Percentiles rank a stretch among this genome's conserved stretches.
These are phyloP conservation scores for Passalora sequoiae DNA, from an alignment of 2,329 filamentous ascomycete species.

Conservation along the genomic window DNA sequence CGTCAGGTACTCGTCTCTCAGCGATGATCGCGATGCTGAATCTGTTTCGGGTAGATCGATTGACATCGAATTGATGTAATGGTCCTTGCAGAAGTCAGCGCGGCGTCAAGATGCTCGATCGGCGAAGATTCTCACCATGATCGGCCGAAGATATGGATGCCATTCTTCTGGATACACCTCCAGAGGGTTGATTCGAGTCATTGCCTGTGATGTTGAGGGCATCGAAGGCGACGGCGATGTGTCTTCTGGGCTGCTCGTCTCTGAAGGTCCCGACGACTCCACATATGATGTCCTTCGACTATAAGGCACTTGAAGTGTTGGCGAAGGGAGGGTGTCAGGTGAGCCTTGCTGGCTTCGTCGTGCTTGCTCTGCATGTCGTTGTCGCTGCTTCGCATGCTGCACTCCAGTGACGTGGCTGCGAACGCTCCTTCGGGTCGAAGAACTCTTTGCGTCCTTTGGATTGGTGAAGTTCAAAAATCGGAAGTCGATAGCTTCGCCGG, in stretches of 20 bases:
- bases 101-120: no score
- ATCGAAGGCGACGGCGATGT: constrained; percentile 18
- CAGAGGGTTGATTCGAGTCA: constrained; percentile 25
- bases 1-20: constrained; percentile 40
- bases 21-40: constrained; percentile 30
- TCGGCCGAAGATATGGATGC: constrained; percentile 33
- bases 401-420: constrained; percentile 32
- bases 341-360: constrained; percentile 9
- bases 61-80: constrained; percentile 35
- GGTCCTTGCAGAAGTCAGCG: constrained; percentile 23
- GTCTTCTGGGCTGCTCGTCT: constrained; percentile 25
- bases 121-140: constrained; percentile 26
- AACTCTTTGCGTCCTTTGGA: constrained; percentile 33
- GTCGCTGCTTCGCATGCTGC: constrained; percentile 20
- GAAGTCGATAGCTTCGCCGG: constrained; percentile 28
- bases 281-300: constrained; percentile 10
- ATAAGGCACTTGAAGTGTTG: constrained; percentile 11
- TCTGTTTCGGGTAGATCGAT: constrained; percentile 43
- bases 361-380: constrained; percentile 18
- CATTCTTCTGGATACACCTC: constrained; percentile 37
- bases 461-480: constrained; percentile 35
- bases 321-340: constrained; percentile 4
- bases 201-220: constrained; percentile 20
- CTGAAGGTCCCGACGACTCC: constrained; percentile 11
- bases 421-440: constrained; percentile 30